A percentile compares a stretch with the other conserved stretches of the same genome.
These are phyloP conservation scores for Rhizopus arrhizus DNA, from an alignment of 371 early-diverging fungal genomes.

Conservation along the genomic window DNA sequence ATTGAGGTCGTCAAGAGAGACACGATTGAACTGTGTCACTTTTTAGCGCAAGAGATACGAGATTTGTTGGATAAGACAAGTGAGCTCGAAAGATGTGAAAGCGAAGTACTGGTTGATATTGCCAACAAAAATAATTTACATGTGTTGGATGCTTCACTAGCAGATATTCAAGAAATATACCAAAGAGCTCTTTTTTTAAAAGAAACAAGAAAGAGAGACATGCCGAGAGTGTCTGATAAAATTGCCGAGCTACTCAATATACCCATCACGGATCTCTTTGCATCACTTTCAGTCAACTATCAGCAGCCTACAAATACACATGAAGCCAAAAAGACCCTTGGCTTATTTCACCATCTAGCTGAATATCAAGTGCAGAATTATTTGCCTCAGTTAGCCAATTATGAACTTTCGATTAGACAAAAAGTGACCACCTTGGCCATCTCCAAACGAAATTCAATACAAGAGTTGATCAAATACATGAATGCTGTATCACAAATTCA, in stretches of 20 bases:
- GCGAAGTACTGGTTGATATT: conserved; percentile 29
- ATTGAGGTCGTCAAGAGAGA: conserved; percentile 19
- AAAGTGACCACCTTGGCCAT: conserved; percentile 27
- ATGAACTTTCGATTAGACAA: conserved; percentile 44
- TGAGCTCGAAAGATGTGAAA: conserved; percentile 26
- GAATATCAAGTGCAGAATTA: conserved; percentile 68
- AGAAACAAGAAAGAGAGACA: conserved; percentile 41
- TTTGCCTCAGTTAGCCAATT: conserved; percentile 46
- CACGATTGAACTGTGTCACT: conserved; percentile 25
- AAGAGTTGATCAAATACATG: conserved; percentile 39
- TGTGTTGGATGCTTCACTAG: conserved; percentile 30
- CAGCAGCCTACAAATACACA: conserved; percentile 1
- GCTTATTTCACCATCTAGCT: conserved; percentile 64
- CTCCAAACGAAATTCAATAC: conserved; percentile 43
- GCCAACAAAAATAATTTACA: conserved; percentile 34
- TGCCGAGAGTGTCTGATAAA: conserved; percentile 35
- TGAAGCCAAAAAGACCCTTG: conserved; percentile 45
- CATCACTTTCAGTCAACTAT: background rate
- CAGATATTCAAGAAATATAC: conserved; percentile 29
- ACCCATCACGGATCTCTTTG: conserved; percentile 26
- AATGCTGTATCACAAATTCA: conserved; percentile 51
- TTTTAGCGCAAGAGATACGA: conserved; percentile 22
- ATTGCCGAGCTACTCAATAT: conserved; percentile 31
- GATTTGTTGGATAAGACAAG: conserved; percentile 20
- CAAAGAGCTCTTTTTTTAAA: conserved; percentile 28